A percentile compares a stretch with the other conserved stretches of the same genome.
Conservation (phyloP, 192 early-diverging fungal species). For the Coemansia sp. region DNA sequence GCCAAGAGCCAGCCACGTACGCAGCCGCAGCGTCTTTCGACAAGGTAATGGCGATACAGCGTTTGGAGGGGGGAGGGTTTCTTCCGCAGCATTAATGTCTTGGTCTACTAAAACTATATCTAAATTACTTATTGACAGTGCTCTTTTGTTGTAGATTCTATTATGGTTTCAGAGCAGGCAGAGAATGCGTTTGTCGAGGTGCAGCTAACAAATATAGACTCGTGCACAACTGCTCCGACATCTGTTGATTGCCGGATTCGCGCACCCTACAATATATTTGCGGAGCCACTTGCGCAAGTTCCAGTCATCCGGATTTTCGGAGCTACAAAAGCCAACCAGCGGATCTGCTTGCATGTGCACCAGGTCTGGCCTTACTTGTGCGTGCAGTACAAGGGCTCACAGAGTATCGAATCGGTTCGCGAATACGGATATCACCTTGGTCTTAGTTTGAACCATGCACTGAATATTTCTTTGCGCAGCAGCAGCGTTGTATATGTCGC, state of each 20-base stretch:
- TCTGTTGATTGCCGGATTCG: slow-evolving; percentile 21
- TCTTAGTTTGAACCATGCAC: slow-evolving; percentile 69
- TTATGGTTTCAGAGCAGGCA: neutral
- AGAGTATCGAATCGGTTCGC: slow-evolving; percentile 15
- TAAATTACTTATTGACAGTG: no score
- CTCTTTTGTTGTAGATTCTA: neutral
- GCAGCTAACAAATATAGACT: slow-evolving; percentile 67
- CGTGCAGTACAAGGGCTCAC: slow-evolving; percentile 60
- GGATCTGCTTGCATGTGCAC: slow-evolving; percentile 81
- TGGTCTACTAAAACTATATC: no score
- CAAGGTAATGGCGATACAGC: no score
- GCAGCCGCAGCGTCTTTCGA: no score
- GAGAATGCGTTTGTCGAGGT: slow-evolving; percentile 16
- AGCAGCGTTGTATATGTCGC: slow-evolving; percentile 51
- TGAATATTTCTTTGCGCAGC: slow-evolving; percentile 50
- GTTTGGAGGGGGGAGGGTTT: no score
- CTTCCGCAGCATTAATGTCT: no score
- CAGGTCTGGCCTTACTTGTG: slow-evolving; percentile 82
- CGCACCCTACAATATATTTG: slow-evolving; percentile 38
- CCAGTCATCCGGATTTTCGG: slow-evolving; percentile 81
- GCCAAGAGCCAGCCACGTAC: no score
- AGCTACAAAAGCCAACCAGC: slow-evolving; percentile 65
- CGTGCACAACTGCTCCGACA: slow-evolving; percentile 50
- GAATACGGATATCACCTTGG: slow-evolving; percentile 36
- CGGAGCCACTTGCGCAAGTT: slow-evolving; percentile 32